phyloP scores from a whole-genome alignment of 1,284 basidiomycete genomes.

The Marasmius sp. region DNA sequence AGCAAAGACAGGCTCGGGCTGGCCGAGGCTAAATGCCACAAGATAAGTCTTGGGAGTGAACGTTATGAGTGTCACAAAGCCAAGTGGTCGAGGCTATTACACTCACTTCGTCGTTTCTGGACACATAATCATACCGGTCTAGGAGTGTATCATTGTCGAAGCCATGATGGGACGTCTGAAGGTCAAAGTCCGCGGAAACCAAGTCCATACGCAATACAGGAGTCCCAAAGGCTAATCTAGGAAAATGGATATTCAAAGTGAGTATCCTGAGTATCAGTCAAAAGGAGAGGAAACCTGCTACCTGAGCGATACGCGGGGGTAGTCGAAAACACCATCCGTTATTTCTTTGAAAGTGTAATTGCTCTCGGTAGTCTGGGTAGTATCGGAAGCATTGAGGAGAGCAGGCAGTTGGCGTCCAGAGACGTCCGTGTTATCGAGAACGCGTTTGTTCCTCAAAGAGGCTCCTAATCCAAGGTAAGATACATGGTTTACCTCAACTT shows the following conservation, averaged over 20 bases:
- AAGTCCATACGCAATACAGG: constrained; percentile 42
- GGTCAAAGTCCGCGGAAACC: constrained; percentile 29
- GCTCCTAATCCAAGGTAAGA: constrained; percentile 51
- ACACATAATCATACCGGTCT: constrained; percentile 33
- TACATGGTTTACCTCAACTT: constrained; percentile 43
- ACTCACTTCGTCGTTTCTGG: constrained; percentile 32
- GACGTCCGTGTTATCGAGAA: constrained; percentile 48
- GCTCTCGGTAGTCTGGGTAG: constrained; percentile 33
- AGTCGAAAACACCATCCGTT: constrained; percentile 32
- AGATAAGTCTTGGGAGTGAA: not conserved
- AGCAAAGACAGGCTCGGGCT: constrained; percentile 43
- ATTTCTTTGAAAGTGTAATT: constrained; percentile 50
- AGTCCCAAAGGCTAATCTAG: constrained; percentile 54
- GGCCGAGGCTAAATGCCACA: constrained; percentile 25
- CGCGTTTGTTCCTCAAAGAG: constrained; percentile 44
- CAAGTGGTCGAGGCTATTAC: not conserved
- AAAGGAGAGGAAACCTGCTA: constrained; percentile 16
- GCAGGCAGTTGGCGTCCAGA: constrained; percentile 44
- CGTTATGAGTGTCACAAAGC: constrained; percentile 24
- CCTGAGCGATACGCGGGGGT: constrained; percentile 44
- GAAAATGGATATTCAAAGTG: constrained; percentile 1
- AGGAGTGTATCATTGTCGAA: constrained; percentile 41
- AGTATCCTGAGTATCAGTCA: not conserved
- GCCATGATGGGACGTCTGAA: constrained; percentile 23
- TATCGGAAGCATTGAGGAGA: constrained; percentile 39